Base-by-base conservation (phyloP, 371 early-diverging fungal species). In the Rhizopus arrhizus region DNA sequence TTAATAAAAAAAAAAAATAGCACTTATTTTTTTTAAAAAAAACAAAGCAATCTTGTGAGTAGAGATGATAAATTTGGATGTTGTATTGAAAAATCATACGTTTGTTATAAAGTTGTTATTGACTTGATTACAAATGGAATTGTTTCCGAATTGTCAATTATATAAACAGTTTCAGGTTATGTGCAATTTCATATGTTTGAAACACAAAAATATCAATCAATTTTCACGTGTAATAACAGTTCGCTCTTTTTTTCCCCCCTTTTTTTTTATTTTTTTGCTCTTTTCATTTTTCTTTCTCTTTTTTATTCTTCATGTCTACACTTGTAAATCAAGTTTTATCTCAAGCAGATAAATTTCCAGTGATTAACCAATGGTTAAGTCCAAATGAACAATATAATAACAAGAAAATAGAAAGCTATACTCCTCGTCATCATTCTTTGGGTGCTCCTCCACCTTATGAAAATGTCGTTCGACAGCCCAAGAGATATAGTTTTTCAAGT, bases 361-460 rank as follows among this genome's bases (percentile, higher is more conserved):
- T 61, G 3, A 53, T 65, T 22, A 51, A 52, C 29, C 51, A 55
- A n/a, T 66, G 66, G 66, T 54, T 58, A 28, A 47, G 58, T 36
- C 56, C 46, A 33, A 61, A 58, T 28, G 57, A 57, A 47, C 22
- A 22, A 22, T 22, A 22, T 2, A 43, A 43, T 15, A n/a, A 43
- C 8, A 43, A 43, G 2, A 43, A 5, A 47, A 5, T 46, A 40
- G 40, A 40, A 40, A 57, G 49, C 50, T 33, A 59, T 56, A n/a
- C 68, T 54, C 31, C 56, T 33, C 31, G 66, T 49, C 62, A 66
- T 49, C 62, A 65, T 51, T 70, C 66, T 12, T 61, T 65, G 41
- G 51, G 48, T 48, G 29, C 29, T 10, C 74, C 74, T 2, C 74
- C 74, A 33, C 66, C 74, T 22, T 74, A 74, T 52, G 74, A 74